A percentile compares a stretch with the other conserved stretches of the same genome.
Evolutionary conservation across 345 rosid species (phyloP).

Genomic region (Bretschneidera sinensis): DNA sequence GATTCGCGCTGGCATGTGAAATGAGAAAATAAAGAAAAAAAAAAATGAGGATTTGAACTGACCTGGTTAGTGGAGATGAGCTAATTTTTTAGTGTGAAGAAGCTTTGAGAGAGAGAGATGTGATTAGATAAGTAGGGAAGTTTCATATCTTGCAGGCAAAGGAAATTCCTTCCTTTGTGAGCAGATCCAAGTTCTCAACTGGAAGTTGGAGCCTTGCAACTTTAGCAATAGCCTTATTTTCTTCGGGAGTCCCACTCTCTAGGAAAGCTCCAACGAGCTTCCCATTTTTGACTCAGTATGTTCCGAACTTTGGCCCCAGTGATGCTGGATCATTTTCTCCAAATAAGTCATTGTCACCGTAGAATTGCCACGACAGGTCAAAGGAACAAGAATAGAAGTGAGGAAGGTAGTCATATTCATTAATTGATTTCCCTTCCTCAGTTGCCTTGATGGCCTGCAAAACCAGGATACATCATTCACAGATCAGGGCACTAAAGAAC

Average conservation of each 20-base stretch:
- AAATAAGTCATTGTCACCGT: slow-evolving; percentile 89
- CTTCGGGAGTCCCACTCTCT: slow-evolving; percentile 86
- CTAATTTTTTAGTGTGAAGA: slow-evolving; percentile 15
- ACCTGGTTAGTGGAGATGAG: slow-evolving; percentile 30
- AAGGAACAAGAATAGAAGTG: too few relatives aligned
- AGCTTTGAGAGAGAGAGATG: slow-evolving; percentile 1
- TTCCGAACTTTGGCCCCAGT: slow-evolving; percentile 69
- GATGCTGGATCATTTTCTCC: slow-evolving; percentile 64
- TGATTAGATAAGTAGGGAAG: not conserved
- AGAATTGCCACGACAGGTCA: slow-evolving; percentile 97
- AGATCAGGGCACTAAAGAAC: too few relatives aligned
- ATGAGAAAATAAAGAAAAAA: not conserved
- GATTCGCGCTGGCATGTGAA: too few relatives aligned
- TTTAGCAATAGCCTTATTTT: slow-evolving; percentile 83
- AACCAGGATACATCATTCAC: slow-evolving; percentile 18
- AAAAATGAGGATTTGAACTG: not conserved
- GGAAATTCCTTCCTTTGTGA: slow-evolving; percentile 62
- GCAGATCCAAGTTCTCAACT: slow-evolving; percentile 49
- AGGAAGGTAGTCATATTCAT: slow-evolving; percentile 79
- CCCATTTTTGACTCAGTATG: slow-evolving; percentile 87
- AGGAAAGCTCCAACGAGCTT: slow-evolving; percentile 83
- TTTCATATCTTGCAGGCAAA: slow-evolving; percentile 57
- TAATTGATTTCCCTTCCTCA: slow-evolving; percentile 54
- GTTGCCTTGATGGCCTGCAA: slow-evolving; percentile 63
- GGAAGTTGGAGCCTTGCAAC: slow-evolving; percentile 67